phyloP scores from a whole-genome alignment of 2,329 filamentous ascomycete genomes.

The Cladobotryum mycophilum region DNA sequence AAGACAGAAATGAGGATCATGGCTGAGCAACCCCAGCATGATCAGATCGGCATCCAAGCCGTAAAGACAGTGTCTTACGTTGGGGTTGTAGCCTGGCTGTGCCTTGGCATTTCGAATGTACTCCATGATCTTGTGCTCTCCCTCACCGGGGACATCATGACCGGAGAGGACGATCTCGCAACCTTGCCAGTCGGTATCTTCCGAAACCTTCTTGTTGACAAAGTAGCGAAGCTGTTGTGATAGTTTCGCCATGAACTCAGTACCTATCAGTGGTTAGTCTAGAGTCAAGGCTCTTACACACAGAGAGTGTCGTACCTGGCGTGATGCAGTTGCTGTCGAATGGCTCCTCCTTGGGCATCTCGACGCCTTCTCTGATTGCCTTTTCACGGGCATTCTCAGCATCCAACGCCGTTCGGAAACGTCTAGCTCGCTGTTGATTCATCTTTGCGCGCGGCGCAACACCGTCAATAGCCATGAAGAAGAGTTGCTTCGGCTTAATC shows the following conservation, averaged over 20 bases:
- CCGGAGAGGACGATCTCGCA: slow-evolving; percentile 94
- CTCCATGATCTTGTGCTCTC: slow-evolving; percentile 99
- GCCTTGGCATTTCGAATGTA: slow-evolving; percentile 98
- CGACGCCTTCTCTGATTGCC: slow-evolving; percentile 79
- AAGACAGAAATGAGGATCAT: slow-evolving; percentile 96
- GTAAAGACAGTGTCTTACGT: slow-evolving; percentile 93
- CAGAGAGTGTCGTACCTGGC: slow-evolving; percentile 50
- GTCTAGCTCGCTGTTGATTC: slow-evolving; percentile 95
- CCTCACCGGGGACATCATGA: slow-evolving; percentile 95
- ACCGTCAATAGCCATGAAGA: slow-evolving; percentile 99
- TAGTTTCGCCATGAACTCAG: slow-evolving; percentile 95
- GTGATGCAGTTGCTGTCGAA: slow-evolving; percentile 99
- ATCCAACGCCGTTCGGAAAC: slow-evolving; percentile 91
- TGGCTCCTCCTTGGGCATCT: slow-evolving; percentile 89
- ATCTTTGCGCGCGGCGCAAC: slow-evolving; percentile 98
- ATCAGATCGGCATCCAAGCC: slow-evolving; percentile 96
- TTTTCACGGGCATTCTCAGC: slow-evolving; percentile 86
- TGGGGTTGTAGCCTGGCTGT: slow-evolving; percentile 85
- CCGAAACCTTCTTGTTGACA: slow-evolving; percentile 96
- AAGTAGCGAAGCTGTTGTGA: slow-evolving; percentile 95
- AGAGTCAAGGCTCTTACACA: neutral
- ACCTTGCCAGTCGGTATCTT: slow-evolving; percentile 95
- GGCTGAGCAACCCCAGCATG: slow-evolving; percentile 94
- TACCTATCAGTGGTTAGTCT: slow-evolving; percentile 41
- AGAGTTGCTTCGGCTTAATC: slow-evolving; percentile 96